Conservation (phyloP, 1,284 basidiomycete genomes). For the Golubevia sp. region DNA sequence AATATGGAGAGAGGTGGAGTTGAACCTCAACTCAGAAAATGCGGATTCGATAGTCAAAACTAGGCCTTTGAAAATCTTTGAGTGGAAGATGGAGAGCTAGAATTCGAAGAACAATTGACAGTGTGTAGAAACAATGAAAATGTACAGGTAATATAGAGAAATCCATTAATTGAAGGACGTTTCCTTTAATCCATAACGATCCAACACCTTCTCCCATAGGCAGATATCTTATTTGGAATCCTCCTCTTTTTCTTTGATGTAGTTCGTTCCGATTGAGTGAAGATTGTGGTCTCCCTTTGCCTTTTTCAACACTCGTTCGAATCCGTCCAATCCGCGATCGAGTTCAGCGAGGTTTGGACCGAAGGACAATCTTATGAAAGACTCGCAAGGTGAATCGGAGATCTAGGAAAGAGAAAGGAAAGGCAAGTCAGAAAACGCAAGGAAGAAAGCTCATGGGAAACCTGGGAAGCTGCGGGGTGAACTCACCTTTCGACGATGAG, state of each 20-base stretch:
- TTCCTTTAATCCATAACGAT: no score
- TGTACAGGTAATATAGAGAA: no score
- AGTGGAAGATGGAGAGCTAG: background rate
- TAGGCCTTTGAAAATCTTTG: no score
- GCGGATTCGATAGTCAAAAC: no score
- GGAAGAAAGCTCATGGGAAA: background rate
- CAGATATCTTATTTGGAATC: no score
- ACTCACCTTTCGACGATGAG: constrained; percentile 69
- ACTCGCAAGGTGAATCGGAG: constrained; percentile 15
- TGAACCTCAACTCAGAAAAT: constrained; percentile 13
- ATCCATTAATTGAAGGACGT: no score
- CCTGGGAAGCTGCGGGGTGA: background rate
- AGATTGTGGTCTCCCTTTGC: constrained; percentile 66
- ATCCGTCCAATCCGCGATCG: constrained; percentile 81
- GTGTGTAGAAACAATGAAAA: no score
- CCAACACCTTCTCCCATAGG: no score
- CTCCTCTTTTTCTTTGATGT: background rate
- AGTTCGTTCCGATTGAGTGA: background rate
- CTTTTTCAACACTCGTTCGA: constrained; percentile 75
- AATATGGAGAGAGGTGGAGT: constrained; percentile 42
- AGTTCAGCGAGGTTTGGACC: constrained; percentile 82
- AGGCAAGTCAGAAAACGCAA: background rate
- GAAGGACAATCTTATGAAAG: constrained; percentile 67
- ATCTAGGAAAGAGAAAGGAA: no score
- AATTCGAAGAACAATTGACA: no score